phyloP scores from a whole-genome alignment of 2,329 filamentous ascomycete species.

The Neonectria sp. region DNA sequence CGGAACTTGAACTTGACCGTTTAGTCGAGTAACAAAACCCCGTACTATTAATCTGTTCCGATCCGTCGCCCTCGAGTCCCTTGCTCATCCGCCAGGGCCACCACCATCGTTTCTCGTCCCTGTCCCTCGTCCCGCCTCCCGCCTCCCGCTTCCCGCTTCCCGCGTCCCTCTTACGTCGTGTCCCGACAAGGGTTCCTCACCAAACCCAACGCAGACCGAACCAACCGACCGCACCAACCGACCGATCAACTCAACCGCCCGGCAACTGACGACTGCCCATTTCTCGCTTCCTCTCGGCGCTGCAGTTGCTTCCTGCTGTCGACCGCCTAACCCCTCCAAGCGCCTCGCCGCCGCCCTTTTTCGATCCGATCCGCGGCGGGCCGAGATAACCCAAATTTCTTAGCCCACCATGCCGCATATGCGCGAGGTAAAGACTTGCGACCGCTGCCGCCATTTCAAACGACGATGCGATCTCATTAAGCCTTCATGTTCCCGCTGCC shows the following conservation, averaged over 20 bases:
- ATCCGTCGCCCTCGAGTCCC: background rate
- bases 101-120: constrained; percentile 2
- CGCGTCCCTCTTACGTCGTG: constrained; percentile 7
- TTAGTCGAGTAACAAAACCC: constrained; percentile 2
- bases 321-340: constrained; percentile 19
- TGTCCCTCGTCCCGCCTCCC: constrained; percentile 13
- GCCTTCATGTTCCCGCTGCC: constrained; percentile 53
- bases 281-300: constrained; percentile 19
- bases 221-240: constrained; percentile 22
- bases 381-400: constrained; percentile 28
- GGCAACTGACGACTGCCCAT: constrained; percentile 9
- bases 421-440: constrained; percentile 55
- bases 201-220: background rate
- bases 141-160: background rate
- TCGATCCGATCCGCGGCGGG: constrained; percentile 29
- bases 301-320: constrained; percentile 5
- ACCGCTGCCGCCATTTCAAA: constrained; percentile 55
- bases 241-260: constrained; percentile 1
- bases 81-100: background rate
- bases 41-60: background rate
- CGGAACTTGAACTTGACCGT: background rate
- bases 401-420: constrained; percentile 48
- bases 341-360: constrained; percentile 12
- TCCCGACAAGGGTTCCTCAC: constrained; percentile 27
- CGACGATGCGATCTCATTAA: constrained; percentile 54